Evolutionary conservation across 2,329 filamentous ascomycete species (phyloP).

Genomic region (Myotisia sp.): DNA sequence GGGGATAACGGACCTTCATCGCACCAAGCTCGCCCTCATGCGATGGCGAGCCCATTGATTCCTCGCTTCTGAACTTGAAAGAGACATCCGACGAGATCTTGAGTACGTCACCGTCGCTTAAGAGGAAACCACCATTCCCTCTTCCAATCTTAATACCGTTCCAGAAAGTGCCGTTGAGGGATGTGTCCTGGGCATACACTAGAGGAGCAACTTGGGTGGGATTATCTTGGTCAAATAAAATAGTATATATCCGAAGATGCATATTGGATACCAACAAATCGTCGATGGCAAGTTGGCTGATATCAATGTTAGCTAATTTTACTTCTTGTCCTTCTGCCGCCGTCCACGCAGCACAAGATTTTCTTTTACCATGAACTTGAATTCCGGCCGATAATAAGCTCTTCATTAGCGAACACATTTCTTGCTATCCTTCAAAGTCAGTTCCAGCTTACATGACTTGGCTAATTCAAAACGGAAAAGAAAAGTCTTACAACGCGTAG

Average conservation of each 20-base stretch:
- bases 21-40: constrained; percentile 22
- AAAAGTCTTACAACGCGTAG: constrained; percentile 2
- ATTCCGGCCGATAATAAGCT: constrained; percentile 12
- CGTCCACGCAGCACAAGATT: too few species aligned
- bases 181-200: constrained; percentile 32
- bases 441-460: too few species aligned
- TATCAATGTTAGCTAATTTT: neutral
- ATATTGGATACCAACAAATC: constrained; percentile 26
- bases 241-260: constrained; percentile 31
- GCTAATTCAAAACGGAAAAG: too few species aligned
- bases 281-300: constrained; percentile 18
- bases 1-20: constrained; percentile 24
- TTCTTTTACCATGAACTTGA: constrained; percentile 10
- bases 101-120: constrained; percentile 20
- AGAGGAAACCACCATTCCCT: constrained; percentile 7
- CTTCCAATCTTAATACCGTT: constrained; percentile 15
- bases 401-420: constrained; percentile 8
- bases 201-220: constrained; percentile 25
- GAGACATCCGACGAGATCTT: constrained; percentile 3
- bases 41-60: neutral
- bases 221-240: constrained; percentile 29
- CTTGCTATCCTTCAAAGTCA: too few species aligned
- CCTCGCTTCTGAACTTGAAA: constrained; percentile 7
- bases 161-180: constrained; percentile 29
- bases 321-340: neutral